Evolutionary conservation across 2,329 filamentous ascomycete genomes (phyloP).

Genomic region (Diaporthe eres): DNA sequence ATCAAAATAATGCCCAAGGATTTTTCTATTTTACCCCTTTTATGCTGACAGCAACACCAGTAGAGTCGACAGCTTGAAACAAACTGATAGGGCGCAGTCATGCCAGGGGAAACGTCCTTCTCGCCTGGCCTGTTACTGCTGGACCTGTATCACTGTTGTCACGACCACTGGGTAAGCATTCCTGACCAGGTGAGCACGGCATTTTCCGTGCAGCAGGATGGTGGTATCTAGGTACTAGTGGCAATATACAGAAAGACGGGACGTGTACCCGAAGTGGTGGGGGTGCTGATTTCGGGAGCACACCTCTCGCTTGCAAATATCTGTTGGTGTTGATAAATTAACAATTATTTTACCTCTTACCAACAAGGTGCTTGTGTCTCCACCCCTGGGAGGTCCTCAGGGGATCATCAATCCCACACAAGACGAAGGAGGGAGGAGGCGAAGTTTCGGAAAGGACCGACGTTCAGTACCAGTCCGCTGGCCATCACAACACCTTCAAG

Average conservation of each 20-base stretch:
- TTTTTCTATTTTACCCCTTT: background rate
- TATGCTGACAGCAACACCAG: background rate
- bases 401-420: background rate
- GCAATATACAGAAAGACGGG: background rate
- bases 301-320: background rate
- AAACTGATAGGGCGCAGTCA: background rate
- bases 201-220: background rate
- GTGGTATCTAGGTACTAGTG: background rate
- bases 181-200: background rate
- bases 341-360: background rate
- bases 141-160: background rate
- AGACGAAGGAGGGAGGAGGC: too few relatives aligned
- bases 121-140: too few relatives aligned
- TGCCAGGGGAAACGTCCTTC: background rate
- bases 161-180: background rate
- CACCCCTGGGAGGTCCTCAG: background rate
- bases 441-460: background rate
- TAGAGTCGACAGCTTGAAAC: too few relatives aligned
- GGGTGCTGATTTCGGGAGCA: background rate
- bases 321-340: background rate
- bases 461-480: background rate
- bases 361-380: too few relatives aligned
- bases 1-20: background rate
- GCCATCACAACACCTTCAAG: background rate
- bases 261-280: constrained; percentile 1